phyloP scores from a whole-genome alignment of 345 rosid species.

The Eutrema japonicum region DNA sequence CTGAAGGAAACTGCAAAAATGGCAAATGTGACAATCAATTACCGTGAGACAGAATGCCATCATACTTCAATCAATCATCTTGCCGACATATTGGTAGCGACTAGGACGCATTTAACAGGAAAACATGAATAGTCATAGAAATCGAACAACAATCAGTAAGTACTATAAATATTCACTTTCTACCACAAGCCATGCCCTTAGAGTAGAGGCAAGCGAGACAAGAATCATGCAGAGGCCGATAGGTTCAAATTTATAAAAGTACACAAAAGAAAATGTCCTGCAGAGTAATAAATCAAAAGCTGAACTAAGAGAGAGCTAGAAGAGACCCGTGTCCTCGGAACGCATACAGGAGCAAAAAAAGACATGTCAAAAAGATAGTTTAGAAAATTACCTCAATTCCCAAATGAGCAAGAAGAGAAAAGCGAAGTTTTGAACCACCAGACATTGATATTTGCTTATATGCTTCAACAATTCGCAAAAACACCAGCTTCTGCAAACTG shows the following conservation, averaged over 20 bases:
- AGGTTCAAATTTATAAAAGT: neutral
- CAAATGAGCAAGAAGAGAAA: conserved; percentile 80
- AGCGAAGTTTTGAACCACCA: conserved; percentile 79
- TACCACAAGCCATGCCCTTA: conserved; percentile 18
- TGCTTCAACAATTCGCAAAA: conserved; percentile 74
- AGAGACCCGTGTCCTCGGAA: conserved; percentile 7
- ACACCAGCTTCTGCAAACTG: conserved; percentile 71
- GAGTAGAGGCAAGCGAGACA: conserved; percentile 27
- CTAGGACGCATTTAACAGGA: conserved; percentile 15
- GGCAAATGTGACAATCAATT: conserved; percentile 19
- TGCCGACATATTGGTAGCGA: conserved; percentile 15
- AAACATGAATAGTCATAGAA: conserved; percentile 17
- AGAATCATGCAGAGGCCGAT: conserved; percentile 19
- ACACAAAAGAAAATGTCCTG: neutral
- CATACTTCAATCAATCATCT: conserved; percentile 15
- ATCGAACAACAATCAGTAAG: neutral
- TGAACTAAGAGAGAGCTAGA: conserved; percentile 20
- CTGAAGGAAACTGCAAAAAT: conserved; percentile 74
- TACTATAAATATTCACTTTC: conserved; percentile 9
- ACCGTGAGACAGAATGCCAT: conserved; percentile 33
- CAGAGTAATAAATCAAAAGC: conserved; percentile 15
- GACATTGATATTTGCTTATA: conserved; percentile 77
- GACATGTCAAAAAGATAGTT: conserved; percentile 18
- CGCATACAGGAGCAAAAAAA: neutral
- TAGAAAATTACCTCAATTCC: conserved; percentile 76